Base-by-base conservation (phyloP, 768 basidiomycete genomes). In the Pisolithus marmoratus region DNA sequence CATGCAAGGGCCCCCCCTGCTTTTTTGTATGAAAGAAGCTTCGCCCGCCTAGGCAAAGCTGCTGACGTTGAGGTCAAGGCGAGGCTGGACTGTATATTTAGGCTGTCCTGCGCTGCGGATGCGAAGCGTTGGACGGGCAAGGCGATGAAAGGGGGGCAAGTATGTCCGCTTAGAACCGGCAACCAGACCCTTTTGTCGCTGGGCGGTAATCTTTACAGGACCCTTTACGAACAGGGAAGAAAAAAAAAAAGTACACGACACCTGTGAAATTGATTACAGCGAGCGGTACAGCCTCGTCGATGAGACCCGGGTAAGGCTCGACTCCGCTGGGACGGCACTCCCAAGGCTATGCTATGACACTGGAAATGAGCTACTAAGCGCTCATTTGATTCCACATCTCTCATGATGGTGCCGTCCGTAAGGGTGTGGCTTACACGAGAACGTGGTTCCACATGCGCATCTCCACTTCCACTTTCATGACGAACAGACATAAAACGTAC, bases 41-140 rank as follows among this genome's bases (percentile, higher is more conserved):
- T 36, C 24, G n/a, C n/a, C 38, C 38, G 38, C n/a, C 38, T 8
- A 31, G 42, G 22, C 36, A 38, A 57, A 62, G 60, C 57, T 45
- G 53, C 52, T 52, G 46, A 51, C 55, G 52, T 26, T 52, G 50
- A 59, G 63, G 61, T 46, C 54, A 53, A 53, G 62, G 62, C 26
- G 61, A 62, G 58, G 65, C 59, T 47, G 37, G 56, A 31, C 43
- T 14, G 26, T 49, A 29, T 46, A n/a, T 43, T 50, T 40, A 20
- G 49, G 52, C 44, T 49, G 51, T 38, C 20, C 22, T n/a, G 42
- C 49, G 54, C 55, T 58, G 61, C 45, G 42, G 46, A 36, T 40
- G 38, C 55, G 57, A 59, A 54, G 9, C 24, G 55, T 53, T 54
- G 49, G 50, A 46, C 17, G 55, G 62, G 60, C 53, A 45, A 42